Evolutionary conservation across 2,329 filamentous ascomycete species (phyloP).

Genomic region (Blastomyces emzantsi): DNA sequence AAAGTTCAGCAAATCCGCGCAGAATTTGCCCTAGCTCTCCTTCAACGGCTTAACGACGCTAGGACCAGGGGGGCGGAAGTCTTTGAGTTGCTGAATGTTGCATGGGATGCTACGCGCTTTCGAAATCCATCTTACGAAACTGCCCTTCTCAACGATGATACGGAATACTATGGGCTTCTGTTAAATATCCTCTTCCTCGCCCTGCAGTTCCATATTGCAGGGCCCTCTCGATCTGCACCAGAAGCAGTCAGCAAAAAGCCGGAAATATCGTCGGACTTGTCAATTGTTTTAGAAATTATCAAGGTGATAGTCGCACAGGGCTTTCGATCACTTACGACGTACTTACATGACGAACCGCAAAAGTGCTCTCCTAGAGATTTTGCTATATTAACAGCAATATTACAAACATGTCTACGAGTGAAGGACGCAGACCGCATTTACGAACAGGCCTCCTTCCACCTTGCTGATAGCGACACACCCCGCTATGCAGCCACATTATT

Average conservation of each 20-base stretch:
- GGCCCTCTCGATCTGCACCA: constrained; percentile 26
- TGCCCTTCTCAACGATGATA: constrained; percentile 48
- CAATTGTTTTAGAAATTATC: constrained; percentile 68
- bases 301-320: constrained; percentile 70
- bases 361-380: constrained; percentile 69
- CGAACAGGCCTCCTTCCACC: constrained; percentile 60
- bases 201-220: constrained; percentile 47
- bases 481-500: constrained; percentile 80
- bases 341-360: constrained; percentile 65
- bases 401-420: constrained; percentile 74
- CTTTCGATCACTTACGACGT: constrained; percentile 69
- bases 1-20: constrained; percentile 66
- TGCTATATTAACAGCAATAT: constrained; percentile 73
- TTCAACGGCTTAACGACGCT: constrained; percentile 64
- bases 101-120: constrained; percentile 52
- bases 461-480: constrained; percentile 57
- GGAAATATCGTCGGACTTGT: constrained; percentile 36
- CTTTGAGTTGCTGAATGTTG: constrained; percentile 46
- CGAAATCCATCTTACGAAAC: constrained; percentile 51
- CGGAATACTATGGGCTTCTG: constrained; percentile 69
- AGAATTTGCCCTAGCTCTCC: constrained; percentile 70
- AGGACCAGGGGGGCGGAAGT: constrained; percentile 44
- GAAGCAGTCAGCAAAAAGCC: constrained; percentile 30
- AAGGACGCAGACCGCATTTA: constrained; percentile 65
- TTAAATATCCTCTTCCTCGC: constrained; percentile 78